Evolutionary conservation across 2,329 filamentous ascomycete genomes (phyloP), one percentile per base, ranked within the genome.

Genomic region (Escovopsis weberi): DNA sequence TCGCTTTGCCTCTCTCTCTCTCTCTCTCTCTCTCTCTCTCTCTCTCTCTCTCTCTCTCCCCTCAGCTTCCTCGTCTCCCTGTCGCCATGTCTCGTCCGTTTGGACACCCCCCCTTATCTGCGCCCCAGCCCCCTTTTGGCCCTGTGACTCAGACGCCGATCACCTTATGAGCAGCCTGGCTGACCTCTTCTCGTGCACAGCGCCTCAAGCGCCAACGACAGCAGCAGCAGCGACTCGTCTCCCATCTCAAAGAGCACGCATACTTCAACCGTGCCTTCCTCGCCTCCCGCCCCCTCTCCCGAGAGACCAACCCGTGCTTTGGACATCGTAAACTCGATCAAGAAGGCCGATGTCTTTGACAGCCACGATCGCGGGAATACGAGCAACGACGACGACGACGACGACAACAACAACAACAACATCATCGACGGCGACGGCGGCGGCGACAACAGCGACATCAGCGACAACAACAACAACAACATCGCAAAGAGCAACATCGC

Each of bases 251-350:
- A 58, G 52, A 61, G 59, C 47, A 56, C 51, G 34, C 54, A 62
- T 43, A 53, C 57, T 37, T 67, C 68, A 41, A 63, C 63, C 51
- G 57, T 10, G 6, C 10, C 64, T 37, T 69, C 68, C 30, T 67
- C 65, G 41, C 59, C 66, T 45, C 57, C 64, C 35, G 57, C 59
- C 46, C 59, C 63, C 48, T 70, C 67, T 12, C 69, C 69, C 40
- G 65, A 67, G 46, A 62, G 28, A 30, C 28, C 28, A 10, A 6
- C 28, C 28, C 28, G 28, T 30, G 28, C 10, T 10, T 30, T 30
- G 28, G 28, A 30, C 28, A 30, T 30, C 28, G 6, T 30, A 10
- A 30, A 10, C 28, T 6, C 28, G 2, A 30, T 30, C 28, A 30
- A 30, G 28, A 30, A 10, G 6, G 28, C 28, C 28, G 28, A 30